Evolutionary conservation across 2,329 filamentous ascomycete genomes (phyloP), one percentile per base, ranked within the genome.

Genomic region (Setomelanomma holmii): DNA sequence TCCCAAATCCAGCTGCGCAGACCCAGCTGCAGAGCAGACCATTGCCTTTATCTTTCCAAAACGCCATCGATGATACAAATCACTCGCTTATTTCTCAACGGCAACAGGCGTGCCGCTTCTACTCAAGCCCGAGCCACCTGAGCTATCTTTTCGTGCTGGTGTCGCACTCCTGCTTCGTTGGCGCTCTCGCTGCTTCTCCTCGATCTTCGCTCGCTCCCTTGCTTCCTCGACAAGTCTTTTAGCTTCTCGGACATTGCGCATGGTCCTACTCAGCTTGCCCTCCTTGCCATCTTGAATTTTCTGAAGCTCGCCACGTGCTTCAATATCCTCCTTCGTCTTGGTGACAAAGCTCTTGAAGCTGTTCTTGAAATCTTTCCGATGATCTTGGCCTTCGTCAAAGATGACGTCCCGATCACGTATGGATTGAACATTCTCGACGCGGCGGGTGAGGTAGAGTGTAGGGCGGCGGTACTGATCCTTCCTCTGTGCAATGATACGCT

Each of bases 401-500:
- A 73, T 65, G 49, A 58, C 61, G 45, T 73, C 69, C 51, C 61
- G 67, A 41, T 72, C 67, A 47, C 68, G 64, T 46, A 70, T 70
- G 20, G 71, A 69, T 46, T 75, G 74, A 7, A 72, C 69, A 46
- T 79, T 75, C 49, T 82, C 80, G 21, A 82, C 79, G 24, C 79
- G 73, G 11, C 79, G 72, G 0, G 76, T 81, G 11, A 82, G 74
- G 52, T 88, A 89, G 14, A 90, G 79, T 16, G 81, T 86, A 1
- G 86, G 72, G 0, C 65, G 52, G 36, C 71, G 63, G 27, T 64
- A 56, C 17, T 64, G 63, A 72, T 50, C 79, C 77, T 62, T 79
- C 67, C 56, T 76, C 68, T 57, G 78, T 14, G 51, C 46, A 74
- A 84, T 76, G 64, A 97, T 93, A 14, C 88, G 84, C 52, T 89